Evolutionary conservation across 2,329 filamentous ascomycete species (phyloP).

Genomic region (Fusarium sp.): DNA sequence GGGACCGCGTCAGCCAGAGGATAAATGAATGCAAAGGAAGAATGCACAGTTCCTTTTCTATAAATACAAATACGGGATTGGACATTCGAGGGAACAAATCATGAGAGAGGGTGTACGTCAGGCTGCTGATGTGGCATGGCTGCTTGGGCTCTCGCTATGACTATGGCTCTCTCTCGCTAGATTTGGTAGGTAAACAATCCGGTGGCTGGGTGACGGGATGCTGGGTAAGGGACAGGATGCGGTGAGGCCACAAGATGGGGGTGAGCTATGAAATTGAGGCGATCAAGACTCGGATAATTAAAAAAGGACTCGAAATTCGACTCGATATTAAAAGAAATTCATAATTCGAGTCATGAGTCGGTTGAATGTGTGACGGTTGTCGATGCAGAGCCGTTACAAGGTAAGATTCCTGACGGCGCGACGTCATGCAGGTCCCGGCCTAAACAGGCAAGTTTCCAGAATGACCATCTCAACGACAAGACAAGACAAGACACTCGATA

Average conservation of each 20-base stretch:
- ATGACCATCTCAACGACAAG: neutral
- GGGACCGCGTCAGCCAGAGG: constrained; percentile 8
- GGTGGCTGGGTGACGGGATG: constrained; percentile 44
- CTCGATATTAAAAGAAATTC: neutral
- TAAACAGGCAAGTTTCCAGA: constrained; percentile 27
- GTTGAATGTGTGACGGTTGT: neutral
- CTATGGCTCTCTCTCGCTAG: neutral
- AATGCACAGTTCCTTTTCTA: neutral
- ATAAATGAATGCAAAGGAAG: neutral
- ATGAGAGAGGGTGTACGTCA: constrained; percentile 14
- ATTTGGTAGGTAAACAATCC: constrained; percentile 36
- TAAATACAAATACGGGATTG: constrained; percentile 1
- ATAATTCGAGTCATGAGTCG: neutral
- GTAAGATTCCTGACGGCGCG: constrained; percentile 30
- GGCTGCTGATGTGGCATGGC: constrained; percentile 31
- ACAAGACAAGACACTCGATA: neutral
- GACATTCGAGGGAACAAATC: neutral
- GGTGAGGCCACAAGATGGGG: constrained; percentile 14
- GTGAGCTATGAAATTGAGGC: neutral
- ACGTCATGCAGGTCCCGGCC: constrained; percentile 31
- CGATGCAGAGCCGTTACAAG: neutral
- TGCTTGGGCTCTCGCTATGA: constrained; percentile 16
- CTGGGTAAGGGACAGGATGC: constrained; percentile 3
- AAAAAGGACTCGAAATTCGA: neutral
- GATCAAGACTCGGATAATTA: neutral